Percentiles rank a stretch among this genome's conserved stretches.
Evolutionary conservation across 345 rosid genomes (phyloP).

Genomic region (Cardamine occulta): DNA sequence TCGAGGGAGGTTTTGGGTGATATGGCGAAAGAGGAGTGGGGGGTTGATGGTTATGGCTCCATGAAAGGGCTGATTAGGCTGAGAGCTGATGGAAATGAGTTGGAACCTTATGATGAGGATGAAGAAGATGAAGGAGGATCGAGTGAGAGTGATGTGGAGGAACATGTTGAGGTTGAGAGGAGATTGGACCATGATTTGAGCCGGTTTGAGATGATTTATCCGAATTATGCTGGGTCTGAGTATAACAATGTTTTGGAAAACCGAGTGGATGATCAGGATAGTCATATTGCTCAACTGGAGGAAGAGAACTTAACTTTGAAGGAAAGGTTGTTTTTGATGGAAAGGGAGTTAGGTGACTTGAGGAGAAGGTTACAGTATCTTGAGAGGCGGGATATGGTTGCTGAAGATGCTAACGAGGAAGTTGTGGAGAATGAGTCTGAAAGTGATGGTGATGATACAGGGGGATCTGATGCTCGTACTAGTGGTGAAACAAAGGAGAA

Average conservation of each 20-base stretch:
- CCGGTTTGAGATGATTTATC: constrained; percentile 96
- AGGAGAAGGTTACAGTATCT: constrained; percentile 85
- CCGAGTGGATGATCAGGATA: constrained; percentile 94
- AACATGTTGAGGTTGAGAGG: constrained; percentile 92
- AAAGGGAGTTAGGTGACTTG: constrained; percentile 82
- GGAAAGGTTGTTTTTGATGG: constrained; percentile 93
- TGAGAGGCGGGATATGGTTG: constrained; percentile 64
- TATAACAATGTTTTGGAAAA: constrained; percentile 82
- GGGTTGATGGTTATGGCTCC: constrained; percentile 98
- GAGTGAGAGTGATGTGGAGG: constrained; percentile 97
- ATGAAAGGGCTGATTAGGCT: constrained; percentile 96
- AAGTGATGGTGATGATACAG: constrained; percentile 66
- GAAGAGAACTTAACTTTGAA: constrained; percentile 93
- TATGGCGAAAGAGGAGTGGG: constrained; percentile 98
- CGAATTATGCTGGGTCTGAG: constrained; percentile 60
- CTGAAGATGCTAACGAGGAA: constrained; percentile 67
- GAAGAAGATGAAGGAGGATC: constrained; percentile 95
- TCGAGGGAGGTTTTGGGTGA: constrained; percentile 91
- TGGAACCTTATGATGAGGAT: constrained; percentile 63
- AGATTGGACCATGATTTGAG: constrained; percentile 96
- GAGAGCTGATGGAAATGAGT: constrained; percentile 68
- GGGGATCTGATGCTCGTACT: constrained; percentile 59
- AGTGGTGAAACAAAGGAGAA: constrained; percentile 43
- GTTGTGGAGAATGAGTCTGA: constrained; percentile 70
- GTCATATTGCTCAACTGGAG: constrained; percentile 86